A percentile compares a stretch with the other conserved stretches of the same genome.
phyloP scores from a whole-genome alignment of 768 basidiomycete species.

The Termitomyces sp. region DNA sequence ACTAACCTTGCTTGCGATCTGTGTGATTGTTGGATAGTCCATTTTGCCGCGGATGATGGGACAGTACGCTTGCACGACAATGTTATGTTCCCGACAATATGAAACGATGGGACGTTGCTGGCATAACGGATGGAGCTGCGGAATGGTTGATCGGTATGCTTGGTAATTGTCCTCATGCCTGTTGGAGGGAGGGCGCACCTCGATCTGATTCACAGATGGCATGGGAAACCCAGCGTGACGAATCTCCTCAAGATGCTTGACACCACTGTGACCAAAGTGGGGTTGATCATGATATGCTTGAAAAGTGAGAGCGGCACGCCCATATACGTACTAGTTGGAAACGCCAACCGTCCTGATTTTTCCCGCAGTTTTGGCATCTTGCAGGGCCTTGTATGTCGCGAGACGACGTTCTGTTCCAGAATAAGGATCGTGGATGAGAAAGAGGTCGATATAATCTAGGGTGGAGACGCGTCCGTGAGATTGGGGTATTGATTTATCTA shows the following conservation, averaged over 20 bases:
- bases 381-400: slow-evolving; percentile 65
- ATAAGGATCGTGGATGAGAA: slow-evolving; percentile 71
- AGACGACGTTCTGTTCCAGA: slow-evolving; percentile 60
- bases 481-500: not conserved
- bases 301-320: not conserved
- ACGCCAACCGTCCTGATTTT: slow-evolving; percentile 74
- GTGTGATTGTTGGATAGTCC: slow-evolving; percentile 46
- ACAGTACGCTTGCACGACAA: slow-evolving; percentile 70
- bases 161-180: not conserved
- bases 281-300: not conserved
- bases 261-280: slow-evolving; percentile 32
- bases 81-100: slow-evolving; percentile 57
- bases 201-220: too few relatives aligned
- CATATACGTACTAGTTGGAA: slow-evolving; percentile 65
- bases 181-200: slow-evolving; percentile 33
- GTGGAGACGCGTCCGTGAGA: not conserved
- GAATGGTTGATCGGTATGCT: not conserved
- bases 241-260: slow-evolving; percentile 66
- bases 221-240: too few relatives aligned
- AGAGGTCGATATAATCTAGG: slow-evolving; percentile 51
- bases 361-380: slow-evolving; percentile 55
- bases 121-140: slow-evolving; percentile 76
- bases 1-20: slow-evolving; percentile 55
- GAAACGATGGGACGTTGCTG: slow-evolving; percentile 76
- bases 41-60: slow-evolving; percentile 63